A percentile compares a stretch with the other conserved stretches of the same genome.
These are phyloP conservation scores for Phytophthora brassicae DNA, from an alignment of 352 stramenopile genomes.

Conservation along the genomic window DNA sequence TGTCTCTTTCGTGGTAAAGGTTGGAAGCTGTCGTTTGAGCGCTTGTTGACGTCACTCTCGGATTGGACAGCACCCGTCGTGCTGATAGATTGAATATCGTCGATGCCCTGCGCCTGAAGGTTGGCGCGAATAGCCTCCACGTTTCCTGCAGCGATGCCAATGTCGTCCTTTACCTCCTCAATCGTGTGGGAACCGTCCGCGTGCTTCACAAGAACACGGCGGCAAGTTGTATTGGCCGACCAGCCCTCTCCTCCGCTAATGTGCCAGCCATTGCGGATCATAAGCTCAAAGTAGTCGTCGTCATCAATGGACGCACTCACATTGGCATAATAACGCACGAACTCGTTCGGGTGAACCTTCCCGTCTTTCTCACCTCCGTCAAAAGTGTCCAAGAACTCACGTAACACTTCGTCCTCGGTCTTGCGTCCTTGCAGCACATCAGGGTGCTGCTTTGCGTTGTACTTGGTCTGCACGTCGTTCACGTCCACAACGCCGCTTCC, in stretches of 20 bases:
- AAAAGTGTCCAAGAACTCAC: constrained; percentile 87
- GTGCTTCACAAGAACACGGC: constrained; percentile 87
- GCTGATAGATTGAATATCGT: constrained; percentile 49
- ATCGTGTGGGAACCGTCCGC: constrained; percentile 76
- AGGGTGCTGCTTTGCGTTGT: constrained; percentile 83
- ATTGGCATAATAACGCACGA: constrained; percentile 90
- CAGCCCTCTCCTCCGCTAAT: constrained; percentile 84
- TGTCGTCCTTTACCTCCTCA: constrained; percentile 86
- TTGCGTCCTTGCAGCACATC: constrained; percentile 77
- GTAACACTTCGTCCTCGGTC: constrained; percentile 71
- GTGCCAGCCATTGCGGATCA: constrained; percentile 90
- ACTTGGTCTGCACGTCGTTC: constrained; percentile 76
- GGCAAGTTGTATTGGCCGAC: constrained; percentile 84
- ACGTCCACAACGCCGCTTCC: constrained; percentile 71
- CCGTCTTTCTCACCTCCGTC: constrained; percentile 87
- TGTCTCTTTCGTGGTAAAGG: constrained; percentile 79
- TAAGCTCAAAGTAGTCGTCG: constrained; percentile 93
- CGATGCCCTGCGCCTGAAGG: constrained; percentile 68
- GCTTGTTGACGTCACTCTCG: constrained; percentile 58
- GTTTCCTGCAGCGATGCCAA: constrained; percentile 67
- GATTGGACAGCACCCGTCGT: constrained; percentile 52
- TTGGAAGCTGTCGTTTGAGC: constrained; percentile 43
- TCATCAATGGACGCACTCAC: constrained; percentile 89
- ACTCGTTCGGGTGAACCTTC: constrained; percentile 85
- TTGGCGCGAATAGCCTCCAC: constrained; percentile 79